phyloP scores from a whole-genome alignment of 106 monocot genomes.

The Phalaenopsis equestris region DNA sequence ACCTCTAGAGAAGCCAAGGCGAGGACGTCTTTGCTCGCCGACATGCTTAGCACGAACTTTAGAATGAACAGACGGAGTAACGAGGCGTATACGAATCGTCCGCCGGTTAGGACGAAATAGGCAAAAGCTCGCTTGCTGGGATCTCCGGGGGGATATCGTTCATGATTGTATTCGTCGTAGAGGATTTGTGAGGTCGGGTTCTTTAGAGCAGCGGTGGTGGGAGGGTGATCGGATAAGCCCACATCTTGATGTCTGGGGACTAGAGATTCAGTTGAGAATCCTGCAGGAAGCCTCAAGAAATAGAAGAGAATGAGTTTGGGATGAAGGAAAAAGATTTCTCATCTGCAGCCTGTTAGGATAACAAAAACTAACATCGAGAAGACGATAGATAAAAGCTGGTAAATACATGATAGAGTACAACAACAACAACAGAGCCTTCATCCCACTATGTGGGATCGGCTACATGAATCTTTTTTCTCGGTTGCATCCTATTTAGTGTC shows the following conservation, averaged over 20 bases:
- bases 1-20: slow-evolving; percentile 79
- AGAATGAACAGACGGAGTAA: slow-evolving; percentile 62
- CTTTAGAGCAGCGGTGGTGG: slow-evolving; percentile 50
- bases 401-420: too few relatives aligned
- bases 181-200: slow-evolving; percentile 57
- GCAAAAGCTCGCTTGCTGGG: slow-evolving; percentile 76
- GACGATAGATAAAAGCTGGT: too few relatives aligned
- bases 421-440: too few relatives aligned
- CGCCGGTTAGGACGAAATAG: slow-evolving; percentile 72
- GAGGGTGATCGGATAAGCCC: slow-evolving; percentile 24
- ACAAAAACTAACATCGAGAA: too few relatives aligned
- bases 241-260: slow-evolving; percentile 15
- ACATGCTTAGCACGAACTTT: slow-evolving; percentile 82
- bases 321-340: too few relatives aligned
- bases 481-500: too few relatives aligned
- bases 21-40: slow-evolving; percentile 72
- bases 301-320: too few relatives aligned
- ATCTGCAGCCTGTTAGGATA: too few relatives aligned
- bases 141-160: slow-evolving; percentile 69
- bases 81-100: slow-evolving; percentile 71
- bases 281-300: neutral
- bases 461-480: too few relatives aligned
- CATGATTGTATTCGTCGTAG: slow-evolving; percentile 71
- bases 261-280: slow-evolving; percentile 7
- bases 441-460: too few relatives aligned